Percentiles rank a stretch among this genome's conserved stretches.
Evolutionary conservation across 2,329 filamentous ascomycete species (phyloP).

Genomic region (Penicillium aurantiogriseum): DNA sequence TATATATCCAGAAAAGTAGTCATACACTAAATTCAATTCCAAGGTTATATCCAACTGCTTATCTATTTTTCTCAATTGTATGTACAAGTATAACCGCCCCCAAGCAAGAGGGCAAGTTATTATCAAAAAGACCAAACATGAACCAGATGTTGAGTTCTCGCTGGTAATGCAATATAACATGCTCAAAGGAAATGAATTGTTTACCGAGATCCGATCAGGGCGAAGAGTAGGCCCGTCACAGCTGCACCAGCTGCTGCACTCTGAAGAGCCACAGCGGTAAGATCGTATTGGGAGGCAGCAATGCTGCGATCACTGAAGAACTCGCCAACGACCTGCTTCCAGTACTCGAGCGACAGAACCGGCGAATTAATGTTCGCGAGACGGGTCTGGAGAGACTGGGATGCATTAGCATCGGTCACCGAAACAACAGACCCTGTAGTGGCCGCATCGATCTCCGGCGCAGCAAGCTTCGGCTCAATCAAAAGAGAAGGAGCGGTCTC

Average conservation of each 20-base stretch:
- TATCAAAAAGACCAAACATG: constrained; percentile 4
- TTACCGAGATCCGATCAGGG: constrained; percentile 49
- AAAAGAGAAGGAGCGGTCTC: constrained; percentile 4
- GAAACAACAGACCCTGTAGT: background rate
- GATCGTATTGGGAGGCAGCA: constrained; percentile 65
- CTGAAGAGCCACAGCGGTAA: constrained; percentile 68
- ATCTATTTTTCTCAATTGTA: constrained; percentile 20
- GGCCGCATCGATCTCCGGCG: constrained; percentile 2
- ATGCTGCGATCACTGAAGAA: constrained; percentile 65
- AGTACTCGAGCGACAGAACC: constrained; percentile 40
- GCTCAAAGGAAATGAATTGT: constrained; percentile 12
- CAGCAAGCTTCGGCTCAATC: background rate
- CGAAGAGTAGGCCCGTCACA: constrained; percentile 54
- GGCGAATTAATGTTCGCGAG: constrained; percentile 25
- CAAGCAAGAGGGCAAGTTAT: constrained; percentile 3
- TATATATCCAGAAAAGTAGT: constrained; percentile 6
- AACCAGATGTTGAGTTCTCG: background rate
- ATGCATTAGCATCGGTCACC: background rate
- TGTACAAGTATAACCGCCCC: constrained; percentile 16
- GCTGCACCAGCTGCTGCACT: constrained; percentile 65
- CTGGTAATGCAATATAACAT: constrained; percentile 4
- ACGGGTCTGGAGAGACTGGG: constrained; percentile 25
- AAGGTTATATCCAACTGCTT: constrained; percentile 9
- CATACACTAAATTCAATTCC: constrained; percentile 13
- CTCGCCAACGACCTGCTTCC: constrained; percentile 55